These are phyloP conservation scores for Leptographium wingfieldii DNA, from an alignment of 2,329 filamentous ascomycete genomes.

Conservation along the genomic window DNA sequence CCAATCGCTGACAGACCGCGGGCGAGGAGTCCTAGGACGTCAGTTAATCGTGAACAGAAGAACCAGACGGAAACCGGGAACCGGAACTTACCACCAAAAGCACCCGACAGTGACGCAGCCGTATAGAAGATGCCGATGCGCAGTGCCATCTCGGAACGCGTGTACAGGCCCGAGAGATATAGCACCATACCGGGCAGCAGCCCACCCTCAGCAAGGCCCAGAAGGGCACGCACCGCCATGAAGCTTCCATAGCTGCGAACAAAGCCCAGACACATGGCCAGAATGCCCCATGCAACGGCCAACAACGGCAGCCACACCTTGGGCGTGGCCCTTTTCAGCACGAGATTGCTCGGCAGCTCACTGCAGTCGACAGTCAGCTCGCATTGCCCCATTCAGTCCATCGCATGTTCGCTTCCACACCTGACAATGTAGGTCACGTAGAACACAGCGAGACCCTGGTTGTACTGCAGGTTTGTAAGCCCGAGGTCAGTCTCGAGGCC, in stretches of 20 bases:
- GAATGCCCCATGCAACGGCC: conserved; percentile 43
- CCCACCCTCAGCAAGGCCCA: conserved; percentile 52
- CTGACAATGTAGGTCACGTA: conserved; percentile 48
- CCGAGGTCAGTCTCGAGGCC: conserved; percentile 44
- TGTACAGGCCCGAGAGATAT: conserved; percentile 52
- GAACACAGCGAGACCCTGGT: conserved; percentile 50
- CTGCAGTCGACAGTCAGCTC: conserved; percentile 17
- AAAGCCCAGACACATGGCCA: conserved; percentile 45
- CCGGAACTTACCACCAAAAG: conserved; percentile 37
- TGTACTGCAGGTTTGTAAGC: conserved; percentile 50
- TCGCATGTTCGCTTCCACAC: too few species aligned
- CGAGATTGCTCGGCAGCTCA: conserved; percentile 51
- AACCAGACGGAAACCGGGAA: not conserved
- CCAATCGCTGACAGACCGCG: conserved; percentile 49
- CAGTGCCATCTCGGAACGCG: conserved; percentile 44
- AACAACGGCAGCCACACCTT: conserved; percentile 47
- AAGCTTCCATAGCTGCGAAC: conserved; percentile 43
- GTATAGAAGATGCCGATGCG: conserved; percentile 58
- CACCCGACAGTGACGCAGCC: conserved; percentile 50
- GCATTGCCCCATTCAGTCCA: too few species aligned
- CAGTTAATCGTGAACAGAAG: not conserved
- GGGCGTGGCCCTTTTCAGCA: conserved; percentile 48
- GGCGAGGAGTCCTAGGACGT: conserved; percentile 32
- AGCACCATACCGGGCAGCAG: conserved; percentile 52
- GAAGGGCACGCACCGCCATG: conserved; percentile 44